These are phyloP conservation scores for Lactifluus piperatus DNA, from an alignment of 768 basidiomycete species.

Conservation along the genomic window DNA sequence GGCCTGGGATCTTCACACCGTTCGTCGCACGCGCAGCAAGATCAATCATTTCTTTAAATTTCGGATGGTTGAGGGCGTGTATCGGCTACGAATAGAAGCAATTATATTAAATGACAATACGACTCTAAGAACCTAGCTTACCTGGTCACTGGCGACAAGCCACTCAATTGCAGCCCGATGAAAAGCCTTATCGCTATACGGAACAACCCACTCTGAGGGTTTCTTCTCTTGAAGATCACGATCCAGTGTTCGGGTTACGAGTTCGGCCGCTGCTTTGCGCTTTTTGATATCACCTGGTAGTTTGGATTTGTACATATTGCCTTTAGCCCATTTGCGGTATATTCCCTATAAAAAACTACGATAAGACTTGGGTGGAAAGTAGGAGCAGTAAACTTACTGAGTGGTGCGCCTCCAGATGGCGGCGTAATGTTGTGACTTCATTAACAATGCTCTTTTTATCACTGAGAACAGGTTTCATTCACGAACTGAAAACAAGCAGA, in stretches of 20 bases:
- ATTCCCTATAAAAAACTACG: too few relatives aligned
- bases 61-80: too few relatives aligned
- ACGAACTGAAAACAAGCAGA: not conserved
- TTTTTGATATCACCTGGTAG: not conserved
- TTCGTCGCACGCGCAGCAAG: constrained; percentile 28
- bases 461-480: not conserved
- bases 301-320: not conserved
- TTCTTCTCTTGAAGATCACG: not conserved
- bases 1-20: constrained; percentile 30
- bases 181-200: too few relatives aligned
- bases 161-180: too few relatives aligned
- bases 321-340: too few relatives aligned
- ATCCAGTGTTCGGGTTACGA: not conserved
- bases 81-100: too few relatives aligned
- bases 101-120: too few relatives aligned
- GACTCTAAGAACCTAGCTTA: too few relatives aligned
- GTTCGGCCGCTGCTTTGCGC: not conserved
- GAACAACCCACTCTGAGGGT: too few relatives aligned
- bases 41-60: too few relatives aligned
- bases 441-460: not conserved
- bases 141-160: too few relatives aligned
- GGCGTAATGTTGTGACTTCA: not conserved
- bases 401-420: not conserved
- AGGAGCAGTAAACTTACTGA: too few relatives aligned
- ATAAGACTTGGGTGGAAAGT: not conserved